Evolutionary conservation across 2,329 filamentous ascomycete species (phyloP).

Genomic region (Juglanconis sp.): DNA sequence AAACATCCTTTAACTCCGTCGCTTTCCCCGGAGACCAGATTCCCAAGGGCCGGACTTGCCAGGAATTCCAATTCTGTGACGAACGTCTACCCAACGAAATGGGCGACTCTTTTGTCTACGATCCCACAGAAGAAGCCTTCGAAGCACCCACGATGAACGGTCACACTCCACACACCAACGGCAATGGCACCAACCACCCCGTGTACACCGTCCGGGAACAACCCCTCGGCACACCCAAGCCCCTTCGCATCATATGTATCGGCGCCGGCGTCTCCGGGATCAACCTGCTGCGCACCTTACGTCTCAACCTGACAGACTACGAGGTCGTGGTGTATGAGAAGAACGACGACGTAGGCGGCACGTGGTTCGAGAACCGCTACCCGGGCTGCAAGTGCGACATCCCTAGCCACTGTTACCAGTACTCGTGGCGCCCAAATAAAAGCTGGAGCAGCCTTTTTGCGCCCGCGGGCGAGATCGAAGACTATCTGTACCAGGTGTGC

Average conservation of each 20-base stretch:
- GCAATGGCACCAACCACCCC: constrained; percentile 13
- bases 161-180: constrained; percentile 11
- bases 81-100: neutral
- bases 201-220: constrained; percentile 35
- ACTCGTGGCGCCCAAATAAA: constrained; percentile 57
- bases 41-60: neutral
- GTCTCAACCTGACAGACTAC: constrained; percentile 39
- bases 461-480: constrained; percentile 51
- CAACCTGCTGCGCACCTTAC: constrained; percentile 43
- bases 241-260: constrained; percentile 42
- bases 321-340: constrained; percentile 54
- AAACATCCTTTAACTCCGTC: neutral
- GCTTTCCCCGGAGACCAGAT: neutral
- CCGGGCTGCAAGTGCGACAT: constrained; percentile 57
- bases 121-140: neutral
- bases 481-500: constrained; percentile 47
- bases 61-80: neutral
- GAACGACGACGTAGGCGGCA: constrained; percentile 53
- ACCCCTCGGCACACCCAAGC: constrained; percentile 36
- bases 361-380: constrained; percentile 58
- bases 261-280: constrained; percentile 43
- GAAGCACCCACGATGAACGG: constrained; percentile 3
- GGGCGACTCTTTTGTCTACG: neutral
- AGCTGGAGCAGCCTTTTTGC: constrained; percentile 59
- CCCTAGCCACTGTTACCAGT: constrained; percentile 60